Conservation (phyloP, 306 rosid genomes). For the Trifolium fragiferum region DNA sequence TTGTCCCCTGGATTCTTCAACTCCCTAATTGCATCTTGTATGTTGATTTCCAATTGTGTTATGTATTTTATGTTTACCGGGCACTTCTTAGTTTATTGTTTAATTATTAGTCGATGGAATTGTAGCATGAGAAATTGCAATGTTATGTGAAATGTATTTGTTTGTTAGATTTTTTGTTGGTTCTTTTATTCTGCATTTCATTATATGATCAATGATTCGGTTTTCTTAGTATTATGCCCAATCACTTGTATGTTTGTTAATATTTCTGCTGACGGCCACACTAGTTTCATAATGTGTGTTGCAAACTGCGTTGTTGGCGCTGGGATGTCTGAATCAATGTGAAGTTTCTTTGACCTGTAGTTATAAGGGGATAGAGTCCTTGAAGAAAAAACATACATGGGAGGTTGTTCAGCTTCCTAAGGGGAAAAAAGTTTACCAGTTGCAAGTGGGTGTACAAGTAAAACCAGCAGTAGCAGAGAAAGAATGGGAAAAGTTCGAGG, state of each 20-base stretch:
- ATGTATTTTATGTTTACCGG: neutral
- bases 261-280: neutral
- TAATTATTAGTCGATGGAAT: neutral
- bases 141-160: no score
- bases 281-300: neutral
- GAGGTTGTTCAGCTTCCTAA: no score
- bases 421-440: no score
- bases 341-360: neutral
- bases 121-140: neutral
- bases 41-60: slow-evolving; percentile 12
- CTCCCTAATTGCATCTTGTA: neutral
- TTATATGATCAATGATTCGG: neutral
- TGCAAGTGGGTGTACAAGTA: no score
- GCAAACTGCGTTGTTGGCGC: neutral
- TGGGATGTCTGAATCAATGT: neutral
- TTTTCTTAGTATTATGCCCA: slow-evolving; percentile 10
- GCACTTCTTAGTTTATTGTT: neutral
- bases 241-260: neutral
- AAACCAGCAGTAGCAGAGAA: no score
- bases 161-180: no score
- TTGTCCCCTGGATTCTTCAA: neutral
- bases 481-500: no score
- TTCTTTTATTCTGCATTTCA: neutral
- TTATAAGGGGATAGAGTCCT: neutral
- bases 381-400: no score